These are phyloP conservation scores for Pseudogymnoascus sp. DNA, from an alignment of 2,329 filamentous ascomycete species.

Conservation along the genomic window DNA sequence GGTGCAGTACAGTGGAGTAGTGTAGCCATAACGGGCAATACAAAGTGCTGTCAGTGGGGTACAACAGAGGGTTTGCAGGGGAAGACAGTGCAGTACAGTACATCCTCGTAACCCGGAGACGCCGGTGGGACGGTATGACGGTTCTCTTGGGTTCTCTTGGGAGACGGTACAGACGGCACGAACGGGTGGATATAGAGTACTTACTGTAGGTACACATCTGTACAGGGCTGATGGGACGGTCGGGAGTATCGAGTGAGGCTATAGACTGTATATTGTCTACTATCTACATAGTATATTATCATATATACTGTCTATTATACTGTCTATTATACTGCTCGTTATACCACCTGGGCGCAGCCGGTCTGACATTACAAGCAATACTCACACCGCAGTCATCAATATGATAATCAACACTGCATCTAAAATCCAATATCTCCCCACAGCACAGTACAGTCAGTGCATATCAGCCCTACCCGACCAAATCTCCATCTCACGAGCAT, in stretches of 20 bases:
- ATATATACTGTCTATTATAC: background rate
- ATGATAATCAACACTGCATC: background rate
- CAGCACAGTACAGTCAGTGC: background rate
- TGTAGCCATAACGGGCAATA: slow-evolving; percentile 1
- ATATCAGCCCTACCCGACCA: background rate
- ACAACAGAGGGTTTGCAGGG: background rate
- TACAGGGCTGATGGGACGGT: background rate
- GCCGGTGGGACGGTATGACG: background rate
- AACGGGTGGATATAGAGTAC: background rate
- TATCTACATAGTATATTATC: background rate
- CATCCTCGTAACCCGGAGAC: background rate
- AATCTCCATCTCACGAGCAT: background rate
- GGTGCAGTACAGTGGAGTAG: background rate
- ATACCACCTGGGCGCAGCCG: background rate
- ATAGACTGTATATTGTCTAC: background rate
- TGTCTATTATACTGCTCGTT: background rate
- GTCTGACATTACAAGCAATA: background rate
- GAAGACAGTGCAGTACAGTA: background rate
- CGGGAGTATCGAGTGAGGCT: background rate
- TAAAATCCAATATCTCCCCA: background rate
- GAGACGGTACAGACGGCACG: background rate
- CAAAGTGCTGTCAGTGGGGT: background rate
- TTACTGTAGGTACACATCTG: background rate
- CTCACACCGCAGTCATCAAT: background rate
- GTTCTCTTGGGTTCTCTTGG: background rate